Conservation (phyloP, 768 basidiomycete species). For the Leccinellum albellum region DNA sequence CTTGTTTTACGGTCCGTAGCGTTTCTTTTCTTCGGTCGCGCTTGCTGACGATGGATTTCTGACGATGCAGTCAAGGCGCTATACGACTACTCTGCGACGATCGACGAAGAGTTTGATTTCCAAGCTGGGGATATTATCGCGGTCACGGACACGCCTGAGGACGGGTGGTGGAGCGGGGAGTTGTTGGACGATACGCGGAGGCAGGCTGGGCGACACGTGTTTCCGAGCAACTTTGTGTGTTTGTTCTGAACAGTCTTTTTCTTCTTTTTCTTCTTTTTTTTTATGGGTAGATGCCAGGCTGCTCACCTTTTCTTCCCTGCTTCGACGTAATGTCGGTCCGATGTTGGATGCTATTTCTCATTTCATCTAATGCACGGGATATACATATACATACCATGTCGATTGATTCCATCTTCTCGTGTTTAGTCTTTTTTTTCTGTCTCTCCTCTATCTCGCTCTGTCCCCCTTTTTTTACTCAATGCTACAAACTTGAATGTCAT, state of each 20-base stretch:
- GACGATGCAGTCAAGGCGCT: slow-evolving; percentile 70
- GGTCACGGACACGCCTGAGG: slow-evolving; percentile 89
- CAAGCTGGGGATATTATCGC: slow-evolving; percentile 93
- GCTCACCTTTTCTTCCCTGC: not conserved
- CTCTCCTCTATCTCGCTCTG: not conserved
- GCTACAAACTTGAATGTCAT: no score
- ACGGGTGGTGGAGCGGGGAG: slow-evolving; percentile 97
- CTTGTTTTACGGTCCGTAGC: slow-evolving; percentile 78
- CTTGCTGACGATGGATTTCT: not conserved
- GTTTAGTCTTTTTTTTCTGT: not conserved
- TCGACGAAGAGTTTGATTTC: slow-evolving; percentile 95
- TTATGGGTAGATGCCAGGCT: not conserved
- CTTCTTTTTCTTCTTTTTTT: not conserved
- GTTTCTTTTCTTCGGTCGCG: not conserved
- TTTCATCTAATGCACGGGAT: not conserved
- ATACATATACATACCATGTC: not conserved
- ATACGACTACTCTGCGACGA: slow-evolving; percentile 81
- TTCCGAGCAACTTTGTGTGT: slow-evolving; percentile 87
- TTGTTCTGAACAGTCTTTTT: slow-evolving; percentile 48
- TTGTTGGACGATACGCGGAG: slow-evolving; percentile 73
- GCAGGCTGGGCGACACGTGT: slow-evolving; percentile 68
- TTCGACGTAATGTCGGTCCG: not conserved
- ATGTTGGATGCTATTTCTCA: not conserved
- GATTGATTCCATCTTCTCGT: not conserved
- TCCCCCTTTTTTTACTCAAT: no score